Evolutionary conservation across 257 asterid species (phyloP).

Genomic region (Primulina huaijiensis): DNA sequence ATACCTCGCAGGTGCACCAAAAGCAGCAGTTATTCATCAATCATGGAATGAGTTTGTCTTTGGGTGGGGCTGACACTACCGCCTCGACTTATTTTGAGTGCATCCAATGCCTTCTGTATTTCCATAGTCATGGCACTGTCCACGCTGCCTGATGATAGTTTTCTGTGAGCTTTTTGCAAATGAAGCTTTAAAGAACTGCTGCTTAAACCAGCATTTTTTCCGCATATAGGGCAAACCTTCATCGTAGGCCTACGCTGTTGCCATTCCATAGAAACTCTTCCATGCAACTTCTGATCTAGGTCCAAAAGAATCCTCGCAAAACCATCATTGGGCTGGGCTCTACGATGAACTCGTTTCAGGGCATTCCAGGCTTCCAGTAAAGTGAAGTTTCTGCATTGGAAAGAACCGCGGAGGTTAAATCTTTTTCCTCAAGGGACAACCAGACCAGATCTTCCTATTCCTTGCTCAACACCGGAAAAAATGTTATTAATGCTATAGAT

Average conservation of each 20-base stretch:
- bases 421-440: not conserved
- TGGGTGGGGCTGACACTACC: conserved; percentile 93
- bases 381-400: conserved; percentile 60
- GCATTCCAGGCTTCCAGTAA: conserved; percentile 83
- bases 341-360: conserved; percentile 75
- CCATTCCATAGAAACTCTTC: conserved; percentile 93
- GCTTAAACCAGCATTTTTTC: conserved; percentile 95
- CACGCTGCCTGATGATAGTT: conserved; percentile 89
- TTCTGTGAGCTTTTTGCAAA: conserved; percentile 86
- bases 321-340: conserved; percentile 98
- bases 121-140: conserved; percentile 99
- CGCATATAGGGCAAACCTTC: conserved; percentile 96
- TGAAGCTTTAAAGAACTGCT: conserved; percentile 96
- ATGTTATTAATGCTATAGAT: no score
- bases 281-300: conserved; percentile 68
- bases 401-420: not conserved
- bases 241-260: conserved; percentile 81
- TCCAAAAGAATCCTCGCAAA: conserved; percentile 85
- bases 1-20: not conserved
- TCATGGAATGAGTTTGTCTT: conserved; percentile 56
- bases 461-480: no score
- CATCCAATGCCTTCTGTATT: conserved; percentile 83
- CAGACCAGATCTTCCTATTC: no score
- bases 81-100: conserved; percentile 76
- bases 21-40: conserved; percentile 32